These are phyloP conservation scores for Venturia effusa DNA, from an alignment of 2,329 filamentous ascomycete species.

Conservation along the genomic window DNA sequence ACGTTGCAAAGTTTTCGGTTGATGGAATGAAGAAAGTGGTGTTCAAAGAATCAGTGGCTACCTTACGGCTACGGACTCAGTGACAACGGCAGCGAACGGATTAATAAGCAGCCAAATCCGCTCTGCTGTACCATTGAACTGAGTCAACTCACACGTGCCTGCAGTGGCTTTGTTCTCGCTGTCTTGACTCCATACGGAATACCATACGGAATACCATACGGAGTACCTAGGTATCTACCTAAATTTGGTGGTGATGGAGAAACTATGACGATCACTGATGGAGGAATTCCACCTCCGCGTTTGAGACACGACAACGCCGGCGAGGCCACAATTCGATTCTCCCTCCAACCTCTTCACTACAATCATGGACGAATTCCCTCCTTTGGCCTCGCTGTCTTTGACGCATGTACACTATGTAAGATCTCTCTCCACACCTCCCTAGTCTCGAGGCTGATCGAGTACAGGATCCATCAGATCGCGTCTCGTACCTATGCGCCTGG, in stretches of 20 bases:
- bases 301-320: no score
- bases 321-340: not conserved
- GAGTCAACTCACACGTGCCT: not conserved
- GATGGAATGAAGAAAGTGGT: not conserved
- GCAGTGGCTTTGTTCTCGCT: not conserved
- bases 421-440: slow-evolving; percentile 10
- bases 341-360: not conserved
- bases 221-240: no score
- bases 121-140: not conserved
- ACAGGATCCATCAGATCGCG: slow-evolving; percentile 71
- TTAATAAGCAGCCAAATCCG: not conserved
- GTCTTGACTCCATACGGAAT: no score
- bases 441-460: not conserved
- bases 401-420: slow-evolving; percentile 94
- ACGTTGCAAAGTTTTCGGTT: not conserved
- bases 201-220: no score
- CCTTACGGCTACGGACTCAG: not conserved
- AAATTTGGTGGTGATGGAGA: not conserved
- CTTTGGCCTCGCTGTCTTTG: slow-evolving; percentile 79
- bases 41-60: not conserved
- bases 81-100: not conserved
- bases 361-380: slow-evolving; percentile 36
- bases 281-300: not conserved
- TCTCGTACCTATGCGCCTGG: slow-evolving; percentile 86
- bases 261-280: not conserved